A percentile compares a stretch with the other conserved stretches of the same genome.
These are phyloP conservation scores for Diaporthe amygdali DNA, from an alignment of 2,329 filamentous ascomycete genomes.

Conservation along the genomic window DNA sequence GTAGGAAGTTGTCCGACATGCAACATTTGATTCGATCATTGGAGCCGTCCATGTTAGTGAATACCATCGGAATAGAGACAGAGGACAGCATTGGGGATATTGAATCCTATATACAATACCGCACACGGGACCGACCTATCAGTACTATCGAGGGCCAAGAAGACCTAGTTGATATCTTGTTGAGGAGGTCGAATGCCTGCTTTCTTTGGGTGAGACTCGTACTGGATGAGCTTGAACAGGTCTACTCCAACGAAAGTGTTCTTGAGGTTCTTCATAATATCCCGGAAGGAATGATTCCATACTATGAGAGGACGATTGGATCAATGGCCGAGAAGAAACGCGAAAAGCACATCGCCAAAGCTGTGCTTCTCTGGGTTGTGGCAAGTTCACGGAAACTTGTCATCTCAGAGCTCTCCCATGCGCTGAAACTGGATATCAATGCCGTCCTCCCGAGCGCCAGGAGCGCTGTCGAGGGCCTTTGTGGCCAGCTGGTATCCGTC, in stretches of 20 bases:
- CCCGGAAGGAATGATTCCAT: conserved; percentile 38
- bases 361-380: conserved; percentile 35
- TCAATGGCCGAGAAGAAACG: conserved; percentile 33
- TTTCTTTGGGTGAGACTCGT: conserved; percentile 41
- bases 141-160: conserved; percentile 14
- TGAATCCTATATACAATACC: conserved; percentile 30
- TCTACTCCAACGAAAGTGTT: conserved; percentile 32
- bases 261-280: conserved; percentile 35
- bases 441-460: conserved; percentile 29
- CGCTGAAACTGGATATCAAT: conserved; percentile 35
- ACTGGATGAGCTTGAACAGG: conserved; percentile 34
- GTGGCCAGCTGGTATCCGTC: conserved; percentile 37
- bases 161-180: conserved; percentile 29
- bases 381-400: conserved; percentile 30
- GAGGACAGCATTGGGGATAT: conserved; percentile 36
- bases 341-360: conserved; percentile 34
- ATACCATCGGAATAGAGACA: conserved; percentile 27
- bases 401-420: conserved; percentile 33
- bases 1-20: conserved; percentile 32
- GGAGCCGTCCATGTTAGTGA: conserved; percentile 13
- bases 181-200: conserved; percentile 34
- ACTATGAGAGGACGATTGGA: conserved; percentile 29
- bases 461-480: conserved; percentile 32
- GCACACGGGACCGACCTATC: conserved; percentile 28
- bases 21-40: conserved; percentile 16